These are phyloP conservation scores for Trapa bicornis DNA, from an alignment of 345 rosid species.

Conservation along the genomic window DNA sequence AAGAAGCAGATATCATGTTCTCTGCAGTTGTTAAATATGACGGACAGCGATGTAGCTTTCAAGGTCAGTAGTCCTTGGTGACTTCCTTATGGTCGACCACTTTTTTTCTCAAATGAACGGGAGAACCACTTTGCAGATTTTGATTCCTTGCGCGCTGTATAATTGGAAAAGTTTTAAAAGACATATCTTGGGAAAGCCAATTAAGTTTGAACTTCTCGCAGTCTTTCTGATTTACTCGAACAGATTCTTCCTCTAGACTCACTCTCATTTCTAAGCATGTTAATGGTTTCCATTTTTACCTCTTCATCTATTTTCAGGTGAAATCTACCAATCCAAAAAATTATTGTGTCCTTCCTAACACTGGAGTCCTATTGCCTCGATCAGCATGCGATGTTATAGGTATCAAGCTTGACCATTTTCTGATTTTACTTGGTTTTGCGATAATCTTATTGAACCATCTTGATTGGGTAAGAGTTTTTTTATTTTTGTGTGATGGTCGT, in stretches of 20 bases:
- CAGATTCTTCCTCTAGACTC: neutral
- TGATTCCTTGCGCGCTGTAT: neutral
- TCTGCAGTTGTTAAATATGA: conserved; percentile 55
- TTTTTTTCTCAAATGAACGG: neutral
- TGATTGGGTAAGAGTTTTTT: neutral
- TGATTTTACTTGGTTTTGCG: neutral
- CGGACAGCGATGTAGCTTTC: conserved; percentile 60
- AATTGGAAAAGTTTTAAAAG: neutral
- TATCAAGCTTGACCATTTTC: conserved; percentile 8
- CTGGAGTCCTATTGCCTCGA: conserved; percentile 60
- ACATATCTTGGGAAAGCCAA: neutral
- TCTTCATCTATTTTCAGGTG: conserved; percentile 29
- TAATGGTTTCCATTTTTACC: neutral
- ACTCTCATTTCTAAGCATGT: neutral
- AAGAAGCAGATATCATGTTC: conserved; percentile 85
- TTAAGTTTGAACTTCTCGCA: neutral
- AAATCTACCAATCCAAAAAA: conserved; percentile 78
- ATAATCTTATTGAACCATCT: neutral
- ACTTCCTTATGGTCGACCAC: neutral
- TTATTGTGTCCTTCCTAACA: conserved; percentile 73
- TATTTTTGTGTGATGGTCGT: conserved; percentile 2
- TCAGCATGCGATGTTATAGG: conserved; percentile 59
- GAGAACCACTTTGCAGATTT: neutral
- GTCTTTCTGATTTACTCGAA: neutral
- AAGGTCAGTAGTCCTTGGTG: conserved; percentile 31